Evolutionary conservation across 208 protist species (phyloP).

Genomic region (Trypanosoma avium): DNA sequence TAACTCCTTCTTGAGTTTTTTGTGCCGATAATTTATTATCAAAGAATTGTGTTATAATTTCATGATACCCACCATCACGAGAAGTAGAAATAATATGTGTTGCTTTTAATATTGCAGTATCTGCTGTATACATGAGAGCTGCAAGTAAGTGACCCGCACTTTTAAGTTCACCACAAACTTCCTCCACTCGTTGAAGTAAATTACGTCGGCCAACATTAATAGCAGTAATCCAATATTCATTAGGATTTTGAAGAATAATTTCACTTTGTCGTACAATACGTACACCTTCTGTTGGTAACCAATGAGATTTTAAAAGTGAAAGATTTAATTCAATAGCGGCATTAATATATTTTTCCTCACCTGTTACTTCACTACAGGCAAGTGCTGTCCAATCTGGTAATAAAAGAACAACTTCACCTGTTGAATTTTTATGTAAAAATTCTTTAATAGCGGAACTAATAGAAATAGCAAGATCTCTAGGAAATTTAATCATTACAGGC

Average conservation of each 20-base stretch:
- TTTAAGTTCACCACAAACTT: constrained; percentile 59
- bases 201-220: constrained; percentile 86
- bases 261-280: constrained; percentile 75
- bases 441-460: constrained; percentile 41
- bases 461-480: constrained; percentile 53
- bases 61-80: constrained; percentile 40
- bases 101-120: constrained; percentile 50
- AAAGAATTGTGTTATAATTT: constrained; percentile 53
- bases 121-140: constrained; percentile 81
- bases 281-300: constrained; percentile 46
- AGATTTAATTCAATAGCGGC: constrained; percentile 72
- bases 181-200: constrained; percentile 67
- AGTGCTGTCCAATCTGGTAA: constrained; percentile 86
- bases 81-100: constrained; percentile 70
- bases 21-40: constrained; percentile 39
- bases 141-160: constrained; percentile 82
- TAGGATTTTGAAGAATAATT: constrained; percentile 70
- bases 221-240: constrained; percentile 89
- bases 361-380: constrained; percentile 61
- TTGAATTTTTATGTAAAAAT: constrained; percentile 55
- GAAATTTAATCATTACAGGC: constrained; percentile 57
- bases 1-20: constrained; percentile 27
- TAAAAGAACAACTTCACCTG: constrained; percentile 59
- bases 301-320: constrained; percentile 52
- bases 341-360: constrained; percentile 78